Base-by-base conservation (phyloP, 2,329 filamentous ascomycete genomes). In the Arachnopeziza araneosa region DNA sequence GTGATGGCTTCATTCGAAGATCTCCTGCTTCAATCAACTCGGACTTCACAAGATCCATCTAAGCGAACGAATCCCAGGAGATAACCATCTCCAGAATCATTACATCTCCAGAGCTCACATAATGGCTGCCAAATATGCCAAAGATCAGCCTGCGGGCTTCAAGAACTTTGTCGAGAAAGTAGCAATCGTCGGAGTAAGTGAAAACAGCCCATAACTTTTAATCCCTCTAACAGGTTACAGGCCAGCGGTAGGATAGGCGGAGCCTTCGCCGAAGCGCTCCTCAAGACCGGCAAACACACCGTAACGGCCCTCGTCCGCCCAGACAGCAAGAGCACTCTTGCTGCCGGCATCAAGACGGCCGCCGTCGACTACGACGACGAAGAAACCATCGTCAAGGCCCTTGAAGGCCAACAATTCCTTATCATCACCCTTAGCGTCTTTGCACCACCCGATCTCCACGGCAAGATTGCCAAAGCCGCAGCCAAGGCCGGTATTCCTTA, bases 401-500 rank as follows among this genome's bases (percentile, higher is more conserved):
- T 87, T 1, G 67, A 73, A 30, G 82, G 75, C 60, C 81, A 86
- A 61, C 77, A 87, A n/a, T 79, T 78, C 48, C 73, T 87, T 2
- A 74, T 85, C 64, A 84, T 86, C 57, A 83, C 82, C 10, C 68
- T 87, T 60, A 63, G 75, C 12, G 68, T 72, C 0, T 63, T 54
- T 0, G 81, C 80, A 0, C 75, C 80, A 0, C 69, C 61, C 0
- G 78, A 79, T 10, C 76, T 76, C 1, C 77, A 83, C 51, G 68
- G 66, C 57, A 80, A 80, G 62, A 73, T 87, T 21, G 72, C 85
- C 61, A 70, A 75, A 7, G 84, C 84, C 0, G 84, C 84, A 0
- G 79, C 78, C 4, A 77, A 78, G 36, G 83, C 84, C 0, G 78
- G 79, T 1, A 76, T 87, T 1, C 75, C 77, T 1, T 85, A 79